Percentiles rank a stretch among this genome's conserved stretches.
These are phyloP conservation scores for Cytospora chrysosperma DNA, from an alignment of 2,329 filamentous ascomycete species.

Conservation along the genomic window DNA sequence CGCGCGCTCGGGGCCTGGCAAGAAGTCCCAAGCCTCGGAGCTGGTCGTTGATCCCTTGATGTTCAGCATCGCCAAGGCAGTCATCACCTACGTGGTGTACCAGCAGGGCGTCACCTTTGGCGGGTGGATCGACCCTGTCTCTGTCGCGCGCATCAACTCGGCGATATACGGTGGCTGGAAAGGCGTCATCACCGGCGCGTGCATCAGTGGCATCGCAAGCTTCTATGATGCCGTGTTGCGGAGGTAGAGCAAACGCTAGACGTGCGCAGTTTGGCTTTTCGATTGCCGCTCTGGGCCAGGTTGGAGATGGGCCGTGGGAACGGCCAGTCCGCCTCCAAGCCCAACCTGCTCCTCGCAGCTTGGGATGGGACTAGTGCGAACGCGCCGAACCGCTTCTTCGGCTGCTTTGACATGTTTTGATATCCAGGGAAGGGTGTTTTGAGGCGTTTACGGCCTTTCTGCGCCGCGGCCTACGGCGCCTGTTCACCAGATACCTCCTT, in stretches of 20 bases:
- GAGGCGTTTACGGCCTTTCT: slow-evolving; percentile 23
- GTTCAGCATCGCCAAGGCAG: slow-evolving; percentile 85
- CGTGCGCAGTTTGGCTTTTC: background rate
- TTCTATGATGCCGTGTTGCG: slow-evolving; percentile 77
- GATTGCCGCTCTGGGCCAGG: background rate
- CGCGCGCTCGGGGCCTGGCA: slow-evolving; percentile 42
- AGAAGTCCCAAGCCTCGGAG: slow-evolving; percentile 40
- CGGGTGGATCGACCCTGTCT: slow-evolving; percentile 58
- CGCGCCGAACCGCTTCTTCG: background rate
- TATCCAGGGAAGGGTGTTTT: slow-evolving; percentile 12
- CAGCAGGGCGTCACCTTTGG: slow-evolving; percentile 62
- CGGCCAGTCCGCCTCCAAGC: background rate
- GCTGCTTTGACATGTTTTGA: background rate
- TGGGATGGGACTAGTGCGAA: background rate
- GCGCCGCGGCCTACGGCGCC: slow-evolving; percentile 19
- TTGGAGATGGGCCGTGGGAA: background rate
- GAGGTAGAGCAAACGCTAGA: slow-evolving; percentile 47
- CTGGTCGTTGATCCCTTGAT: slow-evolving; percentile 79
- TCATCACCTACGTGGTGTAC: slow-evolving; percentile 80
- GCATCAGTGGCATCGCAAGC: slow-evolving; percentile 66
- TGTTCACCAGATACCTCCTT: slow-evolving; percentile 20
- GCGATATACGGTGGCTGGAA: slow-evolving; percentile 71
- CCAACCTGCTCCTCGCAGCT: background rate
- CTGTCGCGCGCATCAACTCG: slow-evolving; percentile 61
- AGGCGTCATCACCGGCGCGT: slow-evolving; percentile 66